Evolutionary conservation across 345 rosid genomes (phyloP), one percentile per base, ranked within the genome.

Genomic region (Eucalyptus cladocalyx): DNA sequence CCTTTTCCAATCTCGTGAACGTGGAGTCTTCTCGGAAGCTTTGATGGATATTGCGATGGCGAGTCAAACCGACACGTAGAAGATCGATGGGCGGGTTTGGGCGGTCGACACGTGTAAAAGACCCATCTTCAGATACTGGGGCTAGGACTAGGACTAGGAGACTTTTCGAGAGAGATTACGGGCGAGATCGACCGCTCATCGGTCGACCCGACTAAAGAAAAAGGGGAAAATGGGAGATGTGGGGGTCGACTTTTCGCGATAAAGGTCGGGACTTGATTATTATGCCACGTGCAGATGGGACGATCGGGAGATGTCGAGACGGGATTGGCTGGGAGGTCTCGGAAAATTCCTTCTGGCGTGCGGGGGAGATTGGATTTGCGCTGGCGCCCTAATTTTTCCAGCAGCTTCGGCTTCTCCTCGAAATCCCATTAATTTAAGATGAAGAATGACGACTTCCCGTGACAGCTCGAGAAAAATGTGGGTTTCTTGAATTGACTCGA

Each of bases 1-100:
- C 5, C 0, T 86, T 86, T 93, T 86, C 88, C 88, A 88, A 86
- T 89, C 91, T 89, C 87, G 92, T 87, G 91, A 89, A 91, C 93
- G 94, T 90, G 94, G 93, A 88, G 89, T 86, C 16, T 12, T 42
- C 67, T 88, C 24, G 89, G 23, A 43, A 3, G 58, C 58, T 53
- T 53, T 53, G 58, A 8, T 53, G 24, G 58, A 19, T 53, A 53
- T 8, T 53, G 58, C 58, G 58, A 53, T 53, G 92, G 92, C 86
- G 72, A 88, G 93, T 93, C 92, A 91, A 91, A 88, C 47, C 81
- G 90, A 89, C 92, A 93, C 91, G 92, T 89, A 86, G 86, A 51
- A 60, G 7, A 32, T 34, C 48, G 87, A 13, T 62, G 18, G 5
- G 30, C 49, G 16, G 28, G 86, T 26, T 88, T 90, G 80, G 86